phyloP scores from a whole-genome alignment of 768 basidiomycete genomes.

The Tulasnella sp. region DNA sequence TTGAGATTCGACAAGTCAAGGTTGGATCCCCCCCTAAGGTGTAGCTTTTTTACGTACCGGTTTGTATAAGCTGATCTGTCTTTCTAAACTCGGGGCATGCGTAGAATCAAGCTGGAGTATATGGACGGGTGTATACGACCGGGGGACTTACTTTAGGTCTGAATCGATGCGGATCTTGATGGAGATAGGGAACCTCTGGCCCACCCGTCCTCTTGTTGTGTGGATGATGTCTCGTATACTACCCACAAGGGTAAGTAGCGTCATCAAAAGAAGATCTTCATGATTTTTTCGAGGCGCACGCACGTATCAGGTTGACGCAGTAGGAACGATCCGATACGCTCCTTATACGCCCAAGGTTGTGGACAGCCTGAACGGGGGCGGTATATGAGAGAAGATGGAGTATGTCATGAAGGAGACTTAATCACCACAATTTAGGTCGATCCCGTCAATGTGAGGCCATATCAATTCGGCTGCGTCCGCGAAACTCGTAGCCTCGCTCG shows the following conservation, averaged over 20 bases:
- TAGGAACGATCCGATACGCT: constrained; percentile 35
- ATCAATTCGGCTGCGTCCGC: constrained; percentile 36
- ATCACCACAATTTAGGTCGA: constrained; percentile 37
- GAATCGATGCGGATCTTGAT: constrained; percentile 38
- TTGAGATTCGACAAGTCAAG: background rate
- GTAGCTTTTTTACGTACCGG: too few relatives aligned
- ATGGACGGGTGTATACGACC: too few relatives aligned
- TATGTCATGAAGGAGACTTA: background rate
- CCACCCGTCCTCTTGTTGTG: constrained; percentile 31
- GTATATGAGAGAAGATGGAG: background rate
- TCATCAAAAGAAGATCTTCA: background rate
- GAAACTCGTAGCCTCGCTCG: constrained; percentile 30
- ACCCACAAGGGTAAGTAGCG: background rate
- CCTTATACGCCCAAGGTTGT: constrained; percentile 34
- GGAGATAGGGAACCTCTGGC: constrained; percentile 33
- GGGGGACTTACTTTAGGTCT: constrained; percentile 28
- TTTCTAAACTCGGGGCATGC: constrained; percentile 25
- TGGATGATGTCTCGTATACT: constrained; percentile 31
- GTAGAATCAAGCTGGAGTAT: too few relatives aligned
- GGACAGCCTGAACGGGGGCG: constrained; percentile 29
- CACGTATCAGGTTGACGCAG: constrained; percentile 35
- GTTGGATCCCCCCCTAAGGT: too few relatives aligned
- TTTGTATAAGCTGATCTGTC: constrained; percentile 32
- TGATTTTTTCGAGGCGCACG: background rate
- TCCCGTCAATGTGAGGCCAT: constrained; percentile 33